phyloP scores from a whole-genome alignment of 208 protist species.

The Trypanosoma caninum region DNA sequence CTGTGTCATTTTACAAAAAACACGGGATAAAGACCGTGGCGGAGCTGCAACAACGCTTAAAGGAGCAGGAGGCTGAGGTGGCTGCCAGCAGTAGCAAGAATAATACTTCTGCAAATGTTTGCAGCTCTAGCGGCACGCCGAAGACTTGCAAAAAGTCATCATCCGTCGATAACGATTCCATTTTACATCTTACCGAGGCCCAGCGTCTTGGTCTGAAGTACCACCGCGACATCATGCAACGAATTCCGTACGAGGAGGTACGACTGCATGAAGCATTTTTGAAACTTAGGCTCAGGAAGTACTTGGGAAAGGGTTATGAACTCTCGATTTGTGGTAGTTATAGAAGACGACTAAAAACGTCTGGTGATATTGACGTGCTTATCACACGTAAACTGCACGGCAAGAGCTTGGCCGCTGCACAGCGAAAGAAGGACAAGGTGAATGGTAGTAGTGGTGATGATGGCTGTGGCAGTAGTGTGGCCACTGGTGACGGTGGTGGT shows the following conservation, averaged over 20 bases:
- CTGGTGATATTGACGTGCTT: constrained; percentile 87
- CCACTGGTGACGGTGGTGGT: neutral
- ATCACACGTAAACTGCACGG: constrained; percentile 48
- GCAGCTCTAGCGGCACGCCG: too few species aligned
- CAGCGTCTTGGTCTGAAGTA: constrained; percentile 79
- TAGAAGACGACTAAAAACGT: constrained; percentile 48
- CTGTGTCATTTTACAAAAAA: constrained; percentile 65
- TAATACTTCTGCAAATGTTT: constrained; percentile 1
- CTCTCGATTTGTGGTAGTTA: constrained; percentile 83
- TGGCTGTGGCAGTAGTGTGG: too few species aligned
- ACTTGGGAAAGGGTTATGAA: constrained; percentile 65
- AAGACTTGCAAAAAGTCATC: neutral
- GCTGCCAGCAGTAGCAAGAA: neutral
- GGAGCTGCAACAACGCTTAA: constrained; percentile 53
- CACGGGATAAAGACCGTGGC: constrained; percentile 59
- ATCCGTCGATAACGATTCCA: constrained; percentile 16
- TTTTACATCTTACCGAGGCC: constrained; percentile 61
- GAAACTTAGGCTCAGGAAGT: constrained; percentile 66
- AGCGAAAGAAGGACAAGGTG: constrained; percentile 1
- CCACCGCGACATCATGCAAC: constrained; percentile 71
- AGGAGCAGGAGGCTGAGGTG: constrained; percentile 27
- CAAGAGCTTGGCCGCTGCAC: neutral
- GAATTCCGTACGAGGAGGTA: constrained; percentile 80
- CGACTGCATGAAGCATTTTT: constrained; percentile 77
- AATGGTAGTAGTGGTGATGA: neutral